Evolutionary conservation across 1,139 yeast genomes (phyloP).

Genomic region (Yamadazyma triangularis): DNA sequence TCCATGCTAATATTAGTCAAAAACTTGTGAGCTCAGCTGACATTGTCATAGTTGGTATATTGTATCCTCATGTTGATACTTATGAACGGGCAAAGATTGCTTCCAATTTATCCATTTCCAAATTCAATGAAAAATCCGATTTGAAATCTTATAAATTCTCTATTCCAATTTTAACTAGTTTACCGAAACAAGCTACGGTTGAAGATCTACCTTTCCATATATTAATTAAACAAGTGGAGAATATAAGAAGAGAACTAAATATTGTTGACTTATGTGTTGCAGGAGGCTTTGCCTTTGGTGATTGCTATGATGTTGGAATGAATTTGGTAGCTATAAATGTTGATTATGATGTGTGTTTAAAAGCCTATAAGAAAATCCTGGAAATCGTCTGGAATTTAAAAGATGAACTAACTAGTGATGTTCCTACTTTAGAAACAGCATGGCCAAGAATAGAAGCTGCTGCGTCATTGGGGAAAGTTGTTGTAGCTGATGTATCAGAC

Average conservation of each 20-base stretch:
- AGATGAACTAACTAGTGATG: conserved; percentile 2
- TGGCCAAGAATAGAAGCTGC: conserved; percentile 3
- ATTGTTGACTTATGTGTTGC: conserved; percentile 4
- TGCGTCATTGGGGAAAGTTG: conserved; percentile 4
- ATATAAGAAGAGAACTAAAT: conserved; percentile 1
- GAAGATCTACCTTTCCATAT: conserved; percentile 4
- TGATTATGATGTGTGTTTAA: conserved; percentile 1
- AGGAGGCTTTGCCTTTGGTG: conserved; percentile 9
- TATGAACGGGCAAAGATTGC: conserved; percentile 3
- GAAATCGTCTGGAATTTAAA: conserved; percentile 5
- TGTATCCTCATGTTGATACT: conserved; percentile 8
- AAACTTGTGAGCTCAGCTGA: conserved; percentile 3
- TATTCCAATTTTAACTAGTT: conserved; percentile 3
- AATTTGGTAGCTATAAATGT: conserved; percentile 4
- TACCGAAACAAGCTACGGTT: conserved; percentile 7
- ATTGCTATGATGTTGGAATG: conserved; percentile 8
- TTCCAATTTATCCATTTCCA: conserved; percentile 2
- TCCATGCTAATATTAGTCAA: conserved; percentile 7
- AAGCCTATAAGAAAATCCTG: conserved; percentile 5
- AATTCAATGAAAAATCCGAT: background rate
- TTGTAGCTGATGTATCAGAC: conserved; percentile 8
- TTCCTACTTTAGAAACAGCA: conserved; percentile 3
- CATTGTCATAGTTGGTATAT: conserved; percentile 5
- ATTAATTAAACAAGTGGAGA: conserved; percentile 2
- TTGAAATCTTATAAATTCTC: conserved; percentile 3